Evolutionary conservation across 345 rosid genomes (phyloP), one percentile per base, ranked within the genome.

Genomic region (Noccaea bulbosa): DNA sequence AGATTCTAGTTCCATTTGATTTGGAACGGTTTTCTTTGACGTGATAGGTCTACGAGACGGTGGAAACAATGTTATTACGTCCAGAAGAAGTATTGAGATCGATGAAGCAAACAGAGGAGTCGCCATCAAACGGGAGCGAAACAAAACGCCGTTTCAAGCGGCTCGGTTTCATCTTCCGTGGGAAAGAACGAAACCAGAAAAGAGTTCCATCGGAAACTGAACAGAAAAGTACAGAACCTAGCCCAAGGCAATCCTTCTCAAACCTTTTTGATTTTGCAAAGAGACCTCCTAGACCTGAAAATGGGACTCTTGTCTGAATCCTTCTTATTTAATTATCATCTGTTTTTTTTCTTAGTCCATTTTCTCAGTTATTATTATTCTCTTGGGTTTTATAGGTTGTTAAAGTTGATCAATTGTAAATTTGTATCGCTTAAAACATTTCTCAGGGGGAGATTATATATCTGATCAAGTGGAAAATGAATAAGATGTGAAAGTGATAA

Each of bases 201-300:
- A 87, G 75, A 32, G 62, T 75, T 22, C 78, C 82, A 6, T n/a
- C 62, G 5, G 86, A 75, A 76, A 47, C 8, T 40, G 83, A 81
- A 61, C 79, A 72, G 52, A 87, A 75, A 68, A 75, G 55, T 52
- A 70, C 74, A 0, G 93, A 80, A 8, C 84, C 81, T 30, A 86
- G 41, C 70, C 72, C 82, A 1, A 62, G 84, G 2, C 97, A 91
- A 73, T 84, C 96, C 2, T 89, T 93, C 44, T 77, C 89, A 43
- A 87, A 74, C 66, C 82, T 90, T 77, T 93, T 93, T 14, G 96
- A 93, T 74, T 88, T 93, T 70, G 77, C 84, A 2, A 91, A 89
- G 82, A 85, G 74, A 74, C 87, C 94, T 73, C 96, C 96, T 4
- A 86, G 65, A 84, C 84, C 86, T 33, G 83, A 83, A 20, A 72